Evolutionary conservation across 2,329 filamentous ascomycete genomes (phyloP), one percentile per base, ranked within the genome.

Genomic region (Aspergillus sp.): DNA sequence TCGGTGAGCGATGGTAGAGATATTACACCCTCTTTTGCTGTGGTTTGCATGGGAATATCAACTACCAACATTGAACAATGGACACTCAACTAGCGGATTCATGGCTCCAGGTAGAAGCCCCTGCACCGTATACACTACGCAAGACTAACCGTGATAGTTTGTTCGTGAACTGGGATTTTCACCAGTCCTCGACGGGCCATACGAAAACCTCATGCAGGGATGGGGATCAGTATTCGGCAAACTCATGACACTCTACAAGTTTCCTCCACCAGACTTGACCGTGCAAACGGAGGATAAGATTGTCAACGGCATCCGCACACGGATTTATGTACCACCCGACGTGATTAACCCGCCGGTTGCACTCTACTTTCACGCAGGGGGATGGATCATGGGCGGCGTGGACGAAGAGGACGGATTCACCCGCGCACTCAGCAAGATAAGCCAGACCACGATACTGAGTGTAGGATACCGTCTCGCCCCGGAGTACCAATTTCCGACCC

Each of bases 321-420:
- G 58, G 4, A 37, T 55, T 33, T 57, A 57, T 41, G 55, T 46
- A 3, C 55, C 55, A 6, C 50, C 54, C 3, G 23, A 11, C 4
- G 14, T 17, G 41, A 19, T n/a, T 1, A 25, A 25, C 21, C 33
- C 19, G 2, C 73, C 96, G 90, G 70, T 62, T 3, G 54, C 40
- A n/a, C 15, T 62, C 15, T 62, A 54, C 35, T 57, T 63, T 31
- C 61, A 63, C 31, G 61, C 49, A 6, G 61, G 61, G 4, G 61
- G 61, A 7, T 63, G 61, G 61, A 27, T 46, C 3, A 58, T 61
- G 52, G 61, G 58, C 19, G 46, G 53, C 35, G 49, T 63, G 5
- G 46, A 61, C 1, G 31, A 53, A 4, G 55, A 63, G 49, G 58
- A 61, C 35, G 37, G 21, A 1, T 23, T 50, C n/a, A 50, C 44